These are phyloP conservation scores for Zygotorulaspora danielsina DNA, from an alignment of 805 yeast genomes.

Conservation along the genomic window DNA sequence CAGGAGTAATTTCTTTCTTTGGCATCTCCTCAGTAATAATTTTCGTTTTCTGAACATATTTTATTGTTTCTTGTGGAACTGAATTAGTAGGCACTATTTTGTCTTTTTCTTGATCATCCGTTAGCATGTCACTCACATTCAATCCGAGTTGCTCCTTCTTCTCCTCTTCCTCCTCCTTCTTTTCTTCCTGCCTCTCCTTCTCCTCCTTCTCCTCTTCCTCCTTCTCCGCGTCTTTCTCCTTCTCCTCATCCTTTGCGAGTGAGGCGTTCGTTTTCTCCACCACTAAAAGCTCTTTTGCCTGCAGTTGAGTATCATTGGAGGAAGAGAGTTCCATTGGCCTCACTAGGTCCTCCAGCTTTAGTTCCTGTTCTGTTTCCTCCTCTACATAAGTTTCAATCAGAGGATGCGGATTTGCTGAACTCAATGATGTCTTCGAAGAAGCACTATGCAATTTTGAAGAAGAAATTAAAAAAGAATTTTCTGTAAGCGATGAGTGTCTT, in stretches of 20 bases:
- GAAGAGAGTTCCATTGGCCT: slow-evolving; percentile 11
- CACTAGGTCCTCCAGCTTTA: slow-evolving; percentile 17
- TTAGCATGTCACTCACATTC: too few relatives aligned
- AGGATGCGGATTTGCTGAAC: slow-evolving; percentile 8
- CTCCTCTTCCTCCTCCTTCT: too few relatives aligned
- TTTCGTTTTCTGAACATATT: too few relatives aligned
- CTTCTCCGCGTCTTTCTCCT: background rate
- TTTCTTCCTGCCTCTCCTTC: too few relatives aligned
- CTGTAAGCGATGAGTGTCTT: slow-evolving; percentile 13
- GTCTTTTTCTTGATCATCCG: too few relatives aligned
- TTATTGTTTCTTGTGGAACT: too few relatives aligned
- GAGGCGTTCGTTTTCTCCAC: too few relatives aligned
- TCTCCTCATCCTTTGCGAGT: too few relatives aligned
- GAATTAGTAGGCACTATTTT: too few relatives aligned
- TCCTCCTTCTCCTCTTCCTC: background rate
- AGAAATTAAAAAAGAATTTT: slow-evolving; percentile 1
- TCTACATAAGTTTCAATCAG: slow-evolving; percentile 23
- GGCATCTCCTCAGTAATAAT: too few relatives aligned
- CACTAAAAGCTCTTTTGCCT: background rate
- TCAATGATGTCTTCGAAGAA: background rate
- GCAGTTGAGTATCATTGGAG: background rate
- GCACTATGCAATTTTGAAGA: background rate
- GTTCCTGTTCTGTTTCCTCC: slow-evolving; percentile 29
- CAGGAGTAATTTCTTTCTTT: too few relatives aligned
- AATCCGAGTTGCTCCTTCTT: too few relatives aligned